Conservation (phyloP, 1,284 basidiomycete species). For the Papiliotrema fonsecae region DNA sequence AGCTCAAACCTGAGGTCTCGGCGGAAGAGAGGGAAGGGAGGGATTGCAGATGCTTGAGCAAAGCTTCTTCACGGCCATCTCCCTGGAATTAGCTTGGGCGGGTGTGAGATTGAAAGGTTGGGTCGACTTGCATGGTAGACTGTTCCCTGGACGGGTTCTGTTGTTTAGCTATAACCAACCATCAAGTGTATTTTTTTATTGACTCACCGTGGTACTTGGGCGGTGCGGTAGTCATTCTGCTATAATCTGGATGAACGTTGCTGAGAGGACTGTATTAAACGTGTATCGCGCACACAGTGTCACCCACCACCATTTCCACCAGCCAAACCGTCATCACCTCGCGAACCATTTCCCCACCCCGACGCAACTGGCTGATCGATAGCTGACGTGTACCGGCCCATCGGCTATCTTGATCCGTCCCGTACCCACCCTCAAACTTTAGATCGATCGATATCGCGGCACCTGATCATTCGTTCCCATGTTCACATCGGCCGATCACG, state of each 20-base stretch:
- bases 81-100: slow-evolving; percentile 19
- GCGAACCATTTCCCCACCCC: no score
- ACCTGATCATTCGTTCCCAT: no score
- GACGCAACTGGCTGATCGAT: no score
- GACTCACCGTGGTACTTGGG: slow-evolving; percentile 33
- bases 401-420: no score
- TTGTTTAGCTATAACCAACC: slow-evolving; percentile 1
- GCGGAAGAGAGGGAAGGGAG: slow-evolving; percentile 18
- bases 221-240: slow-evolving; percentile 13
- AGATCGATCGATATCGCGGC: no score
- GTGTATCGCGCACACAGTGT: no score
- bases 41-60: slow-evolving; percentile 30
- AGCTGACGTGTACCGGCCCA: no score
- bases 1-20: slow-evolving; percentile 13
- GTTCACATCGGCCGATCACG: no score
- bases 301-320: no score
- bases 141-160: slow-evolving; percentile 38
- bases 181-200: not conserved
- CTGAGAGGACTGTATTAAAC: no score
- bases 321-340: no score
- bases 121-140: slow-evolving; percentile 28
- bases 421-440: no score
- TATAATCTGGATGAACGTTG: not conserved
- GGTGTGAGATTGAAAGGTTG: not conserved
- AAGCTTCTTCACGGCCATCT: slow-evolving; percentile 35